These are phyloP conservation scores for Cajanus cajan DNA, from an alignment of 306 rosid species.

Conservation along the genomic window DNA sequence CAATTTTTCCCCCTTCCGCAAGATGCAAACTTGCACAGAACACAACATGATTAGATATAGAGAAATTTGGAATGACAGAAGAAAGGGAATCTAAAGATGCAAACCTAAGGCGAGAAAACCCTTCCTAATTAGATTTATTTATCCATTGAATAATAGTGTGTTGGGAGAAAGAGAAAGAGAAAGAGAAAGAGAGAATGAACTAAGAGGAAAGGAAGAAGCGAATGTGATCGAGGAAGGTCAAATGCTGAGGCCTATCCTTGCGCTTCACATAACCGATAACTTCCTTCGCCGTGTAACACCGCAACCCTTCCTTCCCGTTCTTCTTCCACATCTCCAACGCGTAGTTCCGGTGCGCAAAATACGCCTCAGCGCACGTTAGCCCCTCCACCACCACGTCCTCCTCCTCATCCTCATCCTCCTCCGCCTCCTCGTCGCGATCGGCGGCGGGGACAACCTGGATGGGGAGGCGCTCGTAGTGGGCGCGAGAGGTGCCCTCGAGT, in stretches of 20 bases:
- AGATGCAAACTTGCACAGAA: neutral
- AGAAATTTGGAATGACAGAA: neutral
- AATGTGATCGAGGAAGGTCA: conserved; percentile 76
- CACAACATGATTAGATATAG: neutral
- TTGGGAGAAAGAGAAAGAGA: too few species aligned
- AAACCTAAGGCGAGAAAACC: too few species aligned
- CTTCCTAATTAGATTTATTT: neutral
- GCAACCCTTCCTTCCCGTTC: conserved; percentile 48
- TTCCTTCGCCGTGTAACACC: conserved; percentile 56
- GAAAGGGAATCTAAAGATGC: neutral
- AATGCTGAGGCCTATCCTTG: conserved; percentile 70
- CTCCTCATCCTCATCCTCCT: neutral
- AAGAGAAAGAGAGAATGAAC: neutral
- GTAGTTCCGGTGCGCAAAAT: conserved; percentile 61
- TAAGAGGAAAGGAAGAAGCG: conserved; percentile 44
- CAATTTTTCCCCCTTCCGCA: neutral
- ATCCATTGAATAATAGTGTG: too few species aligned
- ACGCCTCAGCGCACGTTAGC: conserved; percentile 60
- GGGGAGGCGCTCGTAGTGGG: conserved; percentile 68
- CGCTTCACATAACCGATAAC: conserved; percentile 73
- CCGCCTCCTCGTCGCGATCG: neutral
- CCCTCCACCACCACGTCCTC: neutral
- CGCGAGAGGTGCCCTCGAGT: conserved; percentile 60
- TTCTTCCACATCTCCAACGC: conserved; percentile 70
- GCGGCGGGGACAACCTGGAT: conserved; percentile 22